Percentiles rank a stretch among this genome's conserved stretches.
Conservation (phyloP, 495 filamentous ascomycete species). For the Niebla homalea region DNA sequence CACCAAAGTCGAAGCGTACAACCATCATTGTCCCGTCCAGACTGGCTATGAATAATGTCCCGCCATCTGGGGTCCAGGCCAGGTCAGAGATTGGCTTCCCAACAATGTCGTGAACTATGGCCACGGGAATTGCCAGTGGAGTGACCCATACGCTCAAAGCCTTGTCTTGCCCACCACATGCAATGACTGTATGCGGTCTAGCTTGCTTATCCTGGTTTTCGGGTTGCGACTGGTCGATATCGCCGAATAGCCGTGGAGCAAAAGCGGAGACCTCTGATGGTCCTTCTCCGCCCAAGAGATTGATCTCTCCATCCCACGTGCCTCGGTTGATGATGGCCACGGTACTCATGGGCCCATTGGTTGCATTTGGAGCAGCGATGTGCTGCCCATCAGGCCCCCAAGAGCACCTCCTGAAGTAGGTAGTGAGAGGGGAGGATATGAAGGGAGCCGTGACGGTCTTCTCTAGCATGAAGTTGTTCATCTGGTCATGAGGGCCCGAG, state of each 20-base stretch:
- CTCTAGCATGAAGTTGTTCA: conserved; percentile 89
- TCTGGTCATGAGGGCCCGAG: conserved; percentile 82
- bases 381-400: conserved; percentile 97
- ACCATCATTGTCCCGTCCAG: conserved; percentile 78
- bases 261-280: conserved; percentile 96
- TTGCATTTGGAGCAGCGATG: conserved; percentile 91
- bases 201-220: conserved; percentile 25
- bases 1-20: conserved; percentile 56
- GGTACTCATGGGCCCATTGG: conserved; percentile 92
- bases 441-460: conserved; percentile 77
- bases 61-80: conserved; percentile 88
- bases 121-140: conserved; percentile 74
- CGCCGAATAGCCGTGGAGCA: conserved; percentile 80
- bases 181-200: conserved; percentile 68
- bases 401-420: conserved; percentile 90
- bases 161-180: conserved; percentile 93
- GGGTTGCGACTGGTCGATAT: conserved; percentile 40
- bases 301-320: conserved; percentile 91
- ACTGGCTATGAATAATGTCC: conserved; percentile 69
- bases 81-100: conserved; percentile 87
- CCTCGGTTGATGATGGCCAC: conserved; percentile 91
- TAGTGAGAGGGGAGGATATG: conserved; percentile 75
- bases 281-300: conserved; percentile 91
- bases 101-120: conserved; percentile 76
- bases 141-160: conserved; percentile 95